Percentiles rank a stretch among this genome's conserved stretches.
phyloP scores from a whole-genome alignment of 345 rosid genomes.

The Orychophragmus violaceus region DNA sequence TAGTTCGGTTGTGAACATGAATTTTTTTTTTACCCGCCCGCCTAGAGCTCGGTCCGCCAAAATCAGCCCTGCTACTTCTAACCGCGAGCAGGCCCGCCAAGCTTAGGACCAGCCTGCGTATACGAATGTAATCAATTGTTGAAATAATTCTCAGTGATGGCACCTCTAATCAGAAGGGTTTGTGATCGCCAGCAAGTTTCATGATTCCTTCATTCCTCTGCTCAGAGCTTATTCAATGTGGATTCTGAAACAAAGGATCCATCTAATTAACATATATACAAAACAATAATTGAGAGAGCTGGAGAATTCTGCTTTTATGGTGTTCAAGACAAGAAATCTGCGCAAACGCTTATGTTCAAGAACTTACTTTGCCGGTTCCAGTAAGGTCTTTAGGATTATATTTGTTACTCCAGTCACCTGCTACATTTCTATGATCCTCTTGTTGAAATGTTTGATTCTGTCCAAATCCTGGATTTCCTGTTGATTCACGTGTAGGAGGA shows the following conservation, averaged over 20 bases:
- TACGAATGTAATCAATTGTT: background rate
- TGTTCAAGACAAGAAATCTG: background rate
- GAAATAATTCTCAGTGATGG: background rate
- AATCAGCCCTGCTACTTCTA: background rate
- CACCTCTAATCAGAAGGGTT: background rate
- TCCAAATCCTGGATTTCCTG: background rate
- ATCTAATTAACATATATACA: background rate
- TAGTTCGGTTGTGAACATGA: background rate
- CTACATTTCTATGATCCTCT: constrained; percentile 34
- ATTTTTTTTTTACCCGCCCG: background rate
- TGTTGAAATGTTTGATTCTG: constrained; percentile 30
- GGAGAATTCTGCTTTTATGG: background rate
- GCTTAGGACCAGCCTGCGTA: background rate
- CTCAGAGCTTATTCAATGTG: background rate
- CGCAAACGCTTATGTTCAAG: constrained; percentile 9
- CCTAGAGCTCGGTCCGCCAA: background rate
- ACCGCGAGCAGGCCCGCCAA: background rate
- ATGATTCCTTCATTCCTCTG: background rate
- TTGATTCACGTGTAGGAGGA: constrained; percentile 12
- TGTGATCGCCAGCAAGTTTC: background rate
- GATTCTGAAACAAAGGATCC: constrained; percentile 6
- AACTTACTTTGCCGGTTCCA: constrained; percentile 27
- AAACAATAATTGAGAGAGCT: background rate
- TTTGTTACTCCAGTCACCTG: constrained; percentile 34
- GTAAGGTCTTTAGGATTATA: constrained; percentile 27